Base-by-base conservation (phyloP, 2,329 filamentous ascomycete genomes). In the Sporothrix humicola region DNA sequence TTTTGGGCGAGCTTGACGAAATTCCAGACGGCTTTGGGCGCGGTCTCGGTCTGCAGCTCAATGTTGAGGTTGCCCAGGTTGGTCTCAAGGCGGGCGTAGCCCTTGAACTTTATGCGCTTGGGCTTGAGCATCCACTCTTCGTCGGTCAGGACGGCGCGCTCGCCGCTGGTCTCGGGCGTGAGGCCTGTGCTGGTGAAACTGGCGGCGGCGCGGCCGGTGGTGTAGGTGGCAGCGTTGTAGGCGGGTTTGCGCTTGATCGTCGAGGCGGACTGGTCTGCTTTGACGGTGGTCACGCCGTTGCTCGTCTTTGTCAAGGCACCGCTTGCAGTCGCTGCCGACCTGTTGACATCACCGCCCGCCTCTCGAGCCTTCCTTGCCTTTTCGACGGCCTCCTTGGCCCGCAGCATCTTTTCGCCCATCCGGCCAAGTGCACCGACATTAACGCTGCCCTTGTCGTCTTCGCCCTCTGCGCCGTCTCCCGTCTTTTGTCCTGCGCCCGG, bases 71-170 rank as follows among this genome's bases (percentile, higher is more conserved):
- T 90, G 50, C 96, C 96, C 2, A 93, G 84, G 75, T 91, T 96
- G 0, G 96, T 99, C 77, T 92, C 90, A 63, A 99, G 88, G n/a
- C 94, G 90, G 7, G 93, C 95, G 80, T 97, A 98, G 37, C 95
- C 96, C 78, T 95, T 97, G 77, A 89, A 89, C 83, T 97, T 97
- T 74, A 99, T 90, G 56, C 94, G 90, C 78, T 92, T 93, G 7
- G 95, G 94, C 81, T 93, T 94, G 72, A 99, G 87, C 93, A 99
- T 97, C 82, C 95, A 99, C 80, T 98, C 95, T 83, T 99, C 96
- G 76, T 98, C 94, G 0, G 92, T 93, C 65, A 99, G 87, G 65
- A 97, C 85, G 3, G 96, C 95, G 72, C 95, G 88, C 79, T 97
- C 94, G 77, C 90, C 92, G 72, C 93, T 95, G 0, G 96, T 99